These are phyloP conservation scores for Solidago caesia DNA, from an alignment of 129 eudicot species.

Conservation along the genomic window DNA sequence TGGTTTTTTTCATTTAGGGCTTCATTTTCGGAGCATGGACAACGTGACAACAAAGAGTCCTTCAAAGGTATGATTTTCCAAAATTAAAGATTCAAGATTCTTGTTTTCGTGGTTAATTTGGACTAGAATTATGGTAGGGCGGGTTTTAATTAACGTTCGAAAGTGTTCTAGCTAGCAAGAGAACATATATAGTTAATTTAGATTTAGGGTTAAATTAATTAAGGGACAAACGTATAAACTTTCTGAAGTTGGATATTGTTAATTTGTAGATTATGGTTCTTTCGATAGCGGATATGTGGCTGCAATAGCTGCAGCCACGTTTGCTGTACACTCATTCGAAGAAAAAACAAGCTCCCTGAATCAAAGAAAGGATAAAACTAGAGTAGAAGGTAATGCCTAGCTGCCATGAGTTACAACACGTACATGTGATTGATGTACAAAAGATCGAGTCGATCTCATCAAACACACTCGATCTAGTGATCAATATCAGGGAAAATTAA, in stretches of 20 bases:
- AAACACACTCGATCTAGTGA: neutral
- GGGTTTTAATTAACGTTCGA: neutral
- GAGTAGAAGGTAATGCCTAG: constrained; percentile 36
- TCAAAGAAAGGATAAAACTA: constrained; percentile 38
- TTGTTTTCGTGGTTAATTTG: neutral
- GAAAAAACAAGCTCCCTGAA: constrained; percentile 35
- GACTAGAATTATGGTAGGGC: neutral
- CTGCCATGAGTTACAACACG: neutral
- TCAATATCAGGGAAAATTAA: neutral
- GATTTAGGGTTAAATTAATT: neutral
- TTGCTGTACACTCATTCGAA: constrained; percentile 62
- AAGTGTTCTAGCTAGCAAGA: neutral
- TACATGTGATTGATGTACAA: too few species aligned
- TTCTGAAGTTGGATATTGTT: neutral
- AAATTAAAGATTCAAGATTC: neutral
- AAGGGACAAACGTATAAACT: neutral
- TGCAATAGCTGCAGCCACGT: constrained; percentile 79
- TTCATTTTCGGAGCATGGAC: constrained; percentile 32
- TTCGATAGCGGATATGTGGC: constrained; percentile 43
- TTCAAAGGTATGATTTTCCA: constrained; percentile 22
- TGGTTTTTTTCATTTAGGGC: constrained; percentile 23
- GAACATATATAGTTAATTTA: neutral
- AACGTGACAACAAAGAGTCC: constrained; percentile 27
- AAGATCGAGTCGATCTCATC: neutral
- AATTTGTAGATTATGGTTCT: constrained; percentile 29